A percentile compares a stretch with the other conserved stretches of the same genome.
Conservation (phyloP, 1,284 basidiomycete species). For the Puccinia coronata region DNA sequence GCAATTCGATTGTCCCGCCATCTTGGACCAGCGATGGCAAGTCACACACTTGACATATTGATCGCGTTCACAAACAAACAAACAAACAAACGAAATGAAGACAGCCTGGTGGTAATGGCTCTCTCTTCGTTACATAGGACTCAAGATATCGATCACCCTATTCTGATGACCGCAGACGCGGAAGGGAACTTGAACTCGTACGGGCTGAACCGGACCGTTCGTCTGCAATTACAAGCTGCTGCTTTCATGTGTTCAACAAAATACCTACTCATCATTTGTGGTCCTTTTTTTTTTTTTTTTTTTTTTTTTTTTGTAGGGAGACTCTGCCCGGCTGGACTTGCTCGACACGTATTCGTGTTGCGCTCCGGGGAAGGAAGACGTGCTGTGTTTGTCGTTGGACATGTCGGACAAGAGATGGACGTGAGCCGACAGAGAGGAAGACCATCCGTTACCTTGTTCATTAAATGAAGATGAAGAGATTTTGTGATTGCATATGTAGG, state of each 20-base stretch:
- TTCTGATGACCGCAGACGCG: conserved; percentile 35
- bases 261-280: too few relatives aligned
- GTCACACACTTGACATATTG: too few relatives aligned
- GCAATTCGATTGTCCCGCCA: conserved; percentile 72
- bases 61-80: background rate
- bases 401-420: background rate
- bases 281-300: background rate
- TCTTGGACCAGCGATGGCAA: conserved; percentile 92
- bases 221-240: background rate
- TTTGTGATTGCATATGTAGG: background rate
- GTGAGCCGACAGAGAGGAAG: background rate
- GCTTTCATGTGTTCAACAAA: background rate
- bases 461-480: background rate
- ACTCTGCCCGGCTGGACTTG: background rate
- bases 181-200: conserved; percentile 18
- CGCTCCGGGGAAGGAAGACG: background rate
- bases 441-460: background rate
- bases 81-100: too few relatives aligned
- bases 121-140: conserved; percentile 2
- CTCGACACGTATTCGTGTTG: background rate
- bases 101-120: too few relatives aligned
- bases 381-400: conserved; percentile 2
- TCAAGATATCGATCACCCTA: background rate
- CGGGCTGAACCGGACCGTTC: background rate
- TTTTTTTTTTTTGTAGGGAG: background rate